Evolutionary conservation across 169 alveolate species (phyloP), one percentile per base, ranked within the genome.

Genomic region (Eimeria zaria): DNA sequence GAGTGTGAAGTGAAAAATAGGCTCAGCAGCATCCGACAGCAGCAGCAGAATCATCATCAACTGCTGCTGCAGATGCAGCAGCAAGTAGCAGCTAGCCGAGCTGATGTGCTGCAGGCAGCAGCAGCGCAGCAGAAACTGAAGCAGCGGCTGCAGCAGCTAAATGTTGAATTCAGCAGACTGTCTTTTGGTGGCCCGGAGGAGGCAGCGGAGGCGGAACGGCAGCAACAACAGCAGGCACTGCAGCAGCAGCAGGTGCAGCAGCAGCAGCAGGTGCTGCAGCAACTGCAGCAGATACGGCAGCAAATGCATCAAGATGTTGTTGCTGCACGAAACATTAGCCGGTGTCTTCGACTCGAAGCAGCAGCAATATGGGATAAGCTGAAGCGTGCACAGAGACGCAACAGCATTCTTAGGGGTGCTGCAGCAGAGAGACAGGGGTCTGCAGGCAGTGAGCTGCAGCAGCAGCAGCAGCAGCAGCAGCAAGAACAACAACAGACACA

Each of bases 241-340:
- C 83, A 73, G 83, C 44, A 69, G 48, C 80, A 69, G 48, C 80
- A 69, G 80, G 14, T 30, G 48, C 80, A 14, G 80, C 87, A 76
- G 87, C 87, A 46, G 36, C 87, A 76, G 55, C 64, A 48, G 39
- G 74, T 62, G 39, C 74, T 62, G 74, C 89, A 78, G 67, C 64
- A 41, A 27, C 89, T 41, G 36, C 64, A 78, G 89, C 89, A 78
- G 51, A 46, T 41, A 14, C 46, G 60, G 39, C 69, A 44, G 89
- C 89, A 78, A 24, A 78, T 78, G 67, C 89, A 78, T 27, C 89
- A 78, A 44, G 89, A 78, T 78, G 89, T 78, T 44, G 89, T n/a
- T n/a, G 89, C 89, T 41, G 89, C 89, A 22, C 11, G 89, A n/a
- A 33, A 44, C 5, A 78, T 44, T 6, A 78, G 89, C 44, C 14